Evolutionary conservation across 805 yeast genomes (phyloP).

Genomic region (Wickerhamiella nectarea): DNA sequence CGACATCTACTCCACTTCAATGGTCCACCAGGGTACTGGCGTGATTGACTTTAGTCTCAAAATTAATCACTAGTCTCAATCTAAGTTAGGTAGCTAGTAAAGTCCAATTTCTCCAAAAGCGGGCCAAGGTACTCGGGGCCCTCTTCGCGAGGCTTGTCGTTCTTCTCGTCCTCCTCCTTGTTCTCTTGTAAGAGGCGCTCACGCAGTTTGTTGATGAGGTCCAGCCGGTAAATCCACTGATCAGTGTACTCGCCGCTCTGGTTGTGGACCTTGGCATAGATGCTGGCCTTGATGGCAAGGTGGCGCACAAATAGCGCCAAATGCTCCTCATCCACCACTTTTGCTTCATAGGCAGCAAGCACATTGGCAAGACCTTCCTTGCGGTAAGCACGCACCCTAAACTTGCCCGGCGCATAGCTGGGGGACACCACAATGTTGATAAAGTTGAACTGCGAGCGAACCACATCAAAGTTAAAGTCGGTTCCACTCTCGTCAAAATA

Average conservation of each 20-base stretch:
- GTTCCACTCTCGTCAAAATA: slow-evolving; percentile 64
- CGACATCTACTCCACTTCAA: slow-evolving; percentile 81
- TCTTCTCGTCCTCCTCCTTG: neutral
- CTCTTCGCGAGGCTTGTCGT: neutral
- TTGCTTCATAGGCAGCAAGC: slow-evolving; percentile 62
- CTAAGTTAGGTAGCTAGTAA: slow-evolving; percentile 9
- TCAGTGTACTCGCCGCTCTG: slow-evolving; percentile 41
- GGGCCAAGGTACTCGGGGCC: slow-evolving; percentile 3
- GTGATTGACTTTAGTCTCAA: slow-evolving; percentile 77
- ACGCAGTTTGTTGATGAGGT: slow-evolving; percentile 34
- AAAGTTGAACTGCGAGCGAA: slow-evolving; percentile 71
- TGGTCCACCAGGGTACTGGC: slow-evolving; percentile 83
- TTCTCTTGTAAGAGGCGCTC: slow-evolving; percentile 20
- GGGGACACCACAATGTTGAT: slow-evolving; percentile 69
- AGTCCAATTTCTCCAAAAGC: slow-evolving; percentile 17
- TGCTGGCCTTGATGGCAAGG: slow-evolving; percentile 48
- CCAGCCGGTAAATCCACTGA: slow-evolving; percentile 56
- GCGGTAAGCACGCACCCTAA: slow-evolving; percentile 50
- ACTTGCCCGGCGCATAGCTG: slow-evolving; percentile 23
- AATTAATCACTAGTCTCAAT: slow-evolving; percentile 32
- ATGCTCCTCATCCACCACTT: slow-evolving; percentile 46
- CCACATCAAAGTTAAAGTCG: slow-evolving; percentile 54
- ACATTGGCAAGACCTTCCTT: slow-evolving; percentile 62
- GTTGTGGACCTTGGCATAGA: slow-evolving; percentile 68
- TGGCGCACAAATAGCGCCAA: slow-evolving; percentile 55